Evolutionary conservation across 495 filamentous ascomycete genomes (phyloP), one percentile per base, ranked within the genome.

Genomic region (Stereocaulon alpinum): DNA sequence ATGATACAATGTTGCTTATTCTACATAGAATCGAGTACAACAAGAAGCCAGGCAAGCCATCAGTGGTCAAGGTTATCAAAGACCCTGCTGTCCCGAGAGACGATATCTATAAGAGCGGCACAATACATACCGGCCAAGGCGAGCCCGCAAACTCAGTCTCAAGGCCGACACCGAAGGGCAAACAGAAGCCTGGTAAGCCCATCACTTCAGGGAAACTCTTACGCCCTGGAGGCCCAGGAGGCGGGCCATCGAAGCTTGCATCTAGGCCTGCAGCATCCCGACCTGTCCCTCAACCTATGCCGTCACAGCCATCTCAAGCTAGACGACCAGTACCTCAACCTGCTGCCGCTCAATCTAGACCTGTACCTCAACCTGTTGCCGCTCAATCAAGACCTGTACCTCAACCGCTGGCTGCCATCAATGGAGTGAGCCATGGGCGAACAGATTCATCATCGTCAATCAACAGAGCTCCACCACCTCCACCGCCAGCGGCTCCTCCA

Each of bases 41-140:
- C 67, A 99, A 97, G 81, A 99, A 99, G 74, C 94, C 94, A 4
- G 89, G 90, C 40, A 99, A 99, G 76, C 79, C 87, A 66, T 83
- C 89, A 45, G 65, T 80, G 3, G 84, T 99, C 63, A 97, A 97
- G 77, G 87, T 84, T 2, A 67, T 95, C 60, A 96, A 95, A 71
- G 94, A 99, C 67, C 82, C 88, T 6, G 78, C 77, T 14, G 76
- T 83, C n/a, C 72, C 76, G 29, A 70, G 81, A 52, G 81, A 85
- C 43, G 94, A 97, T 68, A 77, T 83, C 64, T 99, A 99, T 77
- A 99, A 99, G 79, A 94, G 88, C 63, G 84, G 87, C 58, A 85
- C 85, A 11, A 84, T 99, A 58, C 94, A 95, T 67, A 95, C 91
- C 1, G 82, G 82, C 29, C 83, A 76, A 51, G 94, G 94, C 53